phyloP scores from a whole-genome alignment of 2,329 filamentous ascomycete genomes.

The Alternaria gaisen region DNA sequence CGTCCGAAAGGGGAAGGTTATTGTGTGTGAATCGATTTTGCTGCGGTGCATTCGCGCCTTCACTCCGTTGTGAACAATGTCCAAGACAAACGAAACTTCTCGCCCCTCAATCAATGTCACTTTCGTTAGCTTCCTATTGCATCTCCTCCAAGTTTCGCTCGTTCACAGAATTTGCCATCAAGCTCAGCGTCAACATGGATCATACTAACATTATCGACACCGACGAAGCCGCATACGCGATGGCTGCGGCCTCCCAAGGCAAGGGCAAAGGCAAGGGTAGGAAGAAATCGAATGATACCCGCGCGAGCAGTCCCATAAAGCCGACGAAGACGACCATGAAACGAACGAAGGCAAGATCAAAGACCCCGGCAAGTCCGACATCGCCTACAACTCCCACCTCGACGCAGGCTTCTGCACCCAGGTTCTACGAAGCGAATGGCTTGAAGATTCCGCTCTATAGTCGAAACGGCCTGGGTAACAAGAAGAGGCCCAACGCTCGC shows the following conservation, averaged over 20 bases:
- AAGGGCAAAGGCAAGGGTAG: slow-evolving; percentile 6
- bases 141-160: neutral
- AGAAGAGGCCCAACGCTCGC: slow-evolving; percentile 21
- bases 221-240: slow-evolving; percentile 5
- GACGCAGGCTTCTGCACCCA: neutral
- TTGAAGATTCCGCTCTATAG: slow-evolving; percentile 21
- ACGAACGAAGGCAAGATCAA: neutral
- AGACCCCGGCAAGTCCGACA: neutral
- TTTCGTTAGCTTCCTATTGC: neutral
- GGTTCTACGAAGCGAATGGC: slow-evolving; percentile 22
- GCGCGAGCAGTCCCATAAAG: neutral
- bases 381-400: neutral
- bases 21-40: neutral
- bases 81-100: slow-evolving; percentile 5
- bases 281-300: neutral
- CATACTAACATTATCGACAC: slow-evolving; percentile 14
- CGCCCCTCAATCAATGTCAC: neutral
- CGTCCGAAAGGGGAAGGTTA: neutral
- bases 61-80: slow-evolving; percentile 9
- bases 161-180: neutral
- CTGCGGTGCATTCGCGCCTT: neutral
- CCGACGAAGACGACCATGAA: slow-evolving; percentile 1
- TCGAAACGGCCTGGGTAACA: slow-evolving; percentile 8
- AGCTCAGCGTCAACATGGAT: neutral
- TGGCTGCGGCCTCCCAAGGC: neutral